Conservation (phyloP, 306 rosid genomes). For the Lathyrus oleraceus region DNA sequence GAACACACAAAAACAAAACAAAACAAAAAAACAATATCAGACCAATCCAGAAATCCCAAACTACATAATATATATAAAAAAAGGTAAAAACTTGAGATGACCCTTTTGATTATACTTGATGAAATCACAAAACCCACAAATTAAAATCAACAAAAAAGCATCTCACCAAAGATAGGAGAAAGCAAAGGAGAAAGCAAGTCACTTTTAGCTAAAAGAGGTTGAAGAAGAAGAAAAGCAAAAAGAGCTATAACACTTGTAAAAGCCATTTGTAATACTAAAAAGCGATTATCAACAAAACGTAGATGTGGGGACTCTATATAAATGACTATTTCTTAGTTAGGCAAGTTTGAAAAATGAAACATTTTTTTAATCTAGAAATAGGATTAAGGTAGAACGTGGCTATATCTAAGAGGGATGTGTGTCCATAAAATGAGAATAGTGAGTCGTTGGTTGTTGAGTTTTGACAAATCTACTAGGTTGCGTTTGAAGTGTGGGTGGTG, state of each 20-base stretch:
- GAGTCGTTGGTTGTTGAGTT: neutral
- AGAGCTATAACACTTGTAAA: constrained; percentile 28
- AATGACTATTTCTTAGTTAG: neutral
- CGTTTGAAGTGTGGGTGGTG: neutral
- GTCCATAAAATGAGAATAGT: neutral
- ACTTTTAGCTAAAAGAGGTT: constrained; percentile 41
- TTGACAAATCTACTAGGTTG: neutral
- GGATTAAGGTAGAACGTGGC: neutral
- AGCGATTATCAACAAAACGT: neutral
- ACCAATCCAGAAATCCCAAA: neutral
- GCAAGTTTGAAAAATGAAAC: constrained; percentile 3
- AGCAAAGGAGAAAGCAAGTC: constrained; percentile 57
- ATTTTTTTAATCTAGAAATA: neutral
- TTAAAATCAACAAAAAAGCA: neutral
- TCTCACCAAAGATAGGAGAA: constrained; percentile 63
- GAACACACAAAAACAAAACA: constrained; percentile 17
- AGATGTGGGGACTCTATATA: neutral
- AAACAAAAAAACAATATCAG: neutral
- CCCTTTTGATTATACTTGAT: neutral
- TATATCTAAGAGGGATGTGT: neutral
- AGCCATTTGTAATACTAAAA: constrained; percentile 47
- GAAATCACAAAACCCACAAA: constrained; percentile 11
- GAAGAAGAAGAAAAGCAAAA: constrained; percentile 45
- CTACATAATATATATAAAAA: neutral
- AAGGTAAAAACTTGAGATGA: neutral